Conservation (phyloP, 2,329 filamentous ascomycete genomes). For the Aspergillus sp. region DNA sequence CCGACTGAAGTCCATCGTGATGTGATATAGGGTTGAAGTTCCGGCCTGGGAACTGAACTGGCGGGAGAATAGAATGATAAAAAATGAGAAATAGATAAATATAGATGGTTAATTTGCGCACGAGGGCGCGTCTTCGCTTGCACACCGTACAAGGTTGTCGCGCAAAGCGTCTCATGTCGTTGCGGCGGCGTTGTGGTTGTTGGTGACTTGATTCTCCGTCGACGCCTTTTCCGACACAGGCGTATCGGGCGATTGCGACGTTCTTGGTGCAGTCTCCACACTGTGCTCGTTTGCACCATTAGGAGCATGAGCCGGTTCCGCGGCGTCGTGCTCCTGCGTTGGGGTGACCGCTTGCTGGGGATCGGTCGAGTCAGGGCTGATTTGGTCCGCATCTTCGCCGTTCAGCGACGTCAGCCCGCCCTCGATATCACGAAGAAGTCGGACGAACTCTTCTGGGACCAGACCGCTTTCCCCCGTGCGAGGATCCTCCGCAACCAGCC, state of each 20-base stretch:
- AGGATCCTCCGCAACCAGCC: conserved; percentile 94
- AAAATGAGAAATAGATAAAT: conserved; percentile 1
- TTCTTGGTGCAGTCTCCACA: too few species aligned
- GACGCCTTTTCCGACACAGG: not conserved
- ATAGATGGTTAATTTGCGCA: not conserved
- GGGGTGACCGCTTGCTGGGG: conserved; percentile 32
- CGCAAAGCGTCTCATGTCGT: not conserved
- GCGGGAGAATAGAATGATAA: not conserved
- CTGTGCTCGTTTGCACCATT: conserved; percentile 4
- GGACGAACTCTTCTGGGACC: conserved; percentile 94
- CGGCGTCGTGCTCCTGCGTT: conserved; percentile 17
- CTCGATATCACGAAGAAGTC: conserved; percentile 87
- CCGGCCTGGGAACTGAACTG: conserved; percentile 20
- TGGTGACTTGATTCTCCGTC: not conserved
- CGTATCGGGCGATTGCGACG: not conserved
- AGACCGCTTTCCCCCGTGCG: conserved; percentile 91
- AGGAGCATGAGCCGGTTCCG: conserved; percentile 8
- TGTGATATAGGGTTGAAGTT: conserved; percentile 11
- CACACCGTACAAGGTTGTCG: not conserved
- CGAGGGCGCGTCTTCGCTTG: not conserved
- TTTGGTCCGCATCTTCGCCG: conserved; percentile 50
- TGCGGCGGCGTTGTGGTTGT: conserved; percentile 1
- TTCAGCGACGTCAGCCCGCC: conserved; percentile 74
- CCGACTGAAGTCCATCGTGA: not conserved
- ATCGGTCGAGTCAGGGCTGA: conserved; percentile 54